phyloP scores from a whole-genome alignment of 2,329 filamentous ascomycete genomes.

The Hymenotorrendiella dingleyae region DNA sequence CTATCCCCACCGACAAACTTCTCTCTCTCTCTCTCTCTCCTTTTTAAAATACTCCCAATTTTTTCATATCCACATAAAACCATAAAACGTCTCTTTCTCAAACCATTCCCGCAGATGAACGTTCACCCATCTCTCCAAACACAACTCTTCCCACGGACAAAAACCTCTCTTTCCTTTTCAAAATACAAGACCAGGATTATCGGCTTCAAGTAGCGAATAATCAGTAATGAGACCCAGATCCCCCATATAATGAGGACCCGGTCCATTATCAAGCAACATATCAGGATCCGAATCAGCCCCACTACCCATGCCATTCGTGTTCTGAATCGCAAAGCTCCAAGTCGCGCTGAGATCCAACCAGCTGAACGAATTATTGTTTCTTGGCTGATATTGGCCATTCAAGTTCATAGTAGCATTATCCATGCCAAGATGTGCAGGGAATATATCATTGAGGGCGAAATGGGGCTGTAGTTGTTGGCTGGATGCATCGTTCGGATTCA shows the following conservation, averaged over 20 bases:
- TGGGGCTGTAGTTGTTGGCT: too few relatives aligned
- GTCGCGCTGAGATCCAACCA: constrained; percentile 29
- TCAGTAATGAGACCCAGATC: constrained; percentile 20
- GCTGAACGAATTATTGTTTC: constrained; percentile 17
- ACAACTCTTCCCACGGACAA: not conserved
- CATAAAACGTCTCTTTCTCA: too few relatives aligned
- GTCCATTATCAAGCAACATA: constrained; percentile 10
- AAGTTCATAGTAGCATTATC: not conserved
- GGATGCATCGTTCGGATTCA: too few relatives aligned
- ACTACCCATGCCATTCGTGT: constrained; percentile 16
- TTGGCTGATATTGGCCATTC: not conserved
- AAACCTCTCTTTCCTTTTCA: constrained; percentile 1
- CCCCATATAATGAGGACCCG: constrained; percentile 18
- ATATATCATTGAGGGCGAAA: not conserved
- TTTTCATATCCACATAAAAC: too few relatives aligned
- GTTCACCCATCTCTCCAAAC: too few relatives aligned
- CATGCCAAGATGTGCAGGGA: constrained; percentile 3
- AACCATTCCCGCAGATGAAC: too few relatives aligned
- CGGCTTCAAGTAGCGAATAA: constrained; percentile 23
- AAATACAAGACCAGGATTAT: constrained; percentile 25
- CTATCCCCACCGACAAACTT: too few relatives aligned
- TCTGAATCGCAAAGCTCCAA: constrained; percentile 29
- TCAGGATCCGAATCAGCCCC: constrained; percentile 16
- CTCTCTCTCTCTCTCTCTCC: too few relatives aligned
- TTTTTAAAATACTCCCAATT: too few relatives aligned